Evolutionary conservation across 2,329 filamentous ascomycete genomes (phyloP), one percentile per base, ranked within the genome.

Genomic region (Neonectria magnoliae): DNA sequence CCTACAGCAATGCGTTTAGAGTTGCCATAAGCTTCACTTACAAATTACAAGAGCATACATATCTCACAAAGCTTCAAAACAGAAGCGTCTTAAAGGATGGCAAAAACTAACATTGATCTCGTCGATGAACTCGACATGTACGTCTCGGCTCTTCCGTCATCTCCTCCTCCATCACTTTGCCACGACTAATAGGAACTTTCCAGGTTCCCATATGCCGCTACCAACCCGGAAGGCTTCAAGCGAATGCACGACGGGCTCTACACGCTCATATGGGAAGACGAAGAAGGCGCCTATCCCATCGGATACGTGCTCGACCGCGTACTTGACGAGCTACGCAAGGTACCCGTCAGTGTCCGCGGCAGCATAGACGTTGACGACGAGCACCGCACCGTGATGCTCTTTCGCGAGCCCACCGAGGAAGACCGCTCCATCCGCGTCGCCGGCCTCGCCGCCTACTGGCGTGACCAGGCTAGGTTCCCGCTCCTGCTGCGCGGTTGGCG

Each of bases 401-500:
- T 90, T 63, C 81, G 82, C 11, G 84, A 87, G 14, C 77, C 82
- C 20, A 90, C 85, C 1, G 88, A 90, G 53, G 79, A 83, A 16
- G 85, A 89, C 71, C 89, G 94, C 56, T 93, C 87, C 48, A 79
- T 81, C 5, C 79, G 81, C 27, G 81, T 87, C 16, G 81, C 81
- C 4, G 79, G 82, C 48, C 90, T 94, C 5, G 84, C 90, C 38
- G 76, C 82, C 2, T 87, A 91, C 69, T 93, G 94, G 85, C 89
- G 90, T 18, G 81, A 87, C n/a, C 85, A 87, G n/a, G 82, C 85
- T 7, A 88, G 87, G 1, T 98, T 98, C 76, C 82, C 87, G 42
- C 84, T 97, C 41, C 84, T 97, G 1, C 84, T 98, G 16, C 82
- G 83, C 18, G 91, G 92, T 64, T 97, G 94, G 94, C 87, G 93